Conservation (phyloP, 106 monocot genomes). For the Platanthera guangdongensis region DNA sequence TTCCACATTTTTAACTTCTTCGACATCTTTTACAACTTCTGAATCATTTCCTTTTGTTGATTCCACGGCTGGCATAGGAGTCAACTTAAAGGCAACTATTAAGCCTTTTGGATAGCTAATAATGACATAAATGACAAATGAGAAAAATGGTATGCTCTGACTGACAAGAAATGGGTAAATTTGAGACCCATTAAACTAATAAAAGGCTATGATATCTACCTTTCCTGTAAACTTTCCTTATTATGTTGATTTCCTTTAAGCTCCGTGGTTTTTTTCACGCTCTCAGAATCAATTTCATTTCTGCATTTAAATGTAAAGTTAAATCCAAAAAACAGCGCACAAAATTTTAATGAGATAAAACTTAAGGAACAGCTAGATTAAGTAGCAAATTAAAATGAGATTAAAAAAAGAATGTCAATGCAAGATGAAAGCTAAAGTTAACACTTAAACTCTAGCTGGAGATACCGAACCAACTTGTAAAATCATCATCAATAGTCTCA, state of each 20-base stretch:
- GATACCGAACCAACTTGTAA: too few species aligned
- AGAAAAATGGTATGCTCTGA: background rate
- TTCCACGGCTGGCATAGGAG: conserved; percentile 16
- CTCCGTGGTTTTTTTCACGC: conserved; percentile 19
- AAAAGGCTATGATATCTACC: background rate
- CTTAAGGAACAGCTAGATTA: background rate
- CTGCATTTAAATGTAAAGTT: conserved; percentile 19
- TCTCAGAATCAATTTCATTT: conserved; percentile 52
- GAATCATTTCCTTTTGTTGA: conserved; percentile 12
- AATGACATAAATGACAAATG: background rate
- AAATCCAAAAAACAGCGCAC: background rate
- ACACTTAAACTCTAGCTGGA: too few species aligned
- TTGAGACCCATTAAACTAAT: background rate
- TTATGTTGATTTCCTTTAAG: conserved; percentile 15
- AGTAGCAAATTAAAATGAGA: background rate
- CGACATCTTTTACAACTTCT: conserved; percentile 7
- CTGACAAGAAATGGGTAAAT: background rate
- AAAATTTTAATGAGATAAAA: background rate
- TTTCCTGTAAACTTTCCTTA: conserved; percentile 23
- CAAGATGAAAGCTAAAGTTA: too few species aligned
- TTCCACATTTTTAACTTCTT: conserved; percentile 8
- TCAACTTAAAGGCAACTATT: conserved; percentile 71
- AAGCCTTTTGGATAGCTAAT: conserved; percentile 77
- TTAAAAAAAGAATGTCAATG: too few species aligned
- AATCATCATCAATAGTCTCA: too few species aligned